Conservation (phyloP, 352 stramenopile genomes). For the Globisporangium cederbergense region DNA sequence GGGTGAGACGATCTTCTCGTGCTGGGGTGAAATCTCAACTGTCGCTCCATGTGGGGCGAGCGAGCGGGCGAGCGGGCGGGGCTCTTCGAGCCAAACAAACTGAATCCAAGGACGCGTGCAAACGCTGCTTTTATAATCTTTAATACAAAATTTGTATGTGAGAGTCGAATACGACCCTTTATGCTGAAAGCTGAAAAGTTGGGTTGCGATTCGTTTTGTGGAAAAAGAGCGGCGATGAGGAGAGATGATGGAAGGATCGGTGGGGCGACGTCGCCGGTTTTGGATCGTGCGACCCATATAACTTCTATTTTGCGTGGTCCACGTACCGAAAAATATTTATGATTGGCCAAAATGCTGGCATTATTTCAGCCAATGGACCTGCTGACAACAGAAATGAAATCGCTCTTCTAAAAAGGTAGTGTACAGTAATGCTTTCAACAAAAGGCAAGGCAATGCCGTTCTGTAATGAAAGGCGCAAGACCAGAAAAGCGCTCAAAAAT, state of each 20-base stretch:
- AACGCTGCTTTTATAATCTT: not conserved
- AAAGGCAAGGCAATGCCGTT: not conserved
- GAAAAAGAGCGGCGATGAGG: not conserved
- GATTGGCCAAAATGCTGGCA: not conserved
- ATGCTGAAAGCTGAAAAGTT: not conserved
- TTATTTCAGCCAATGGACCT: not conserved
- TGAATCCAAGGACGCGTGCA: not conserved
- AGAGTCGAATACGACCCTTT: not conserved
- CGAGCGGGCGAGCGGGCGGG: not conserved
- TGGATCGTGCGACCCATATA: not conserved
- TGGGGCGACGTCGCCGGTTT: not conserved
- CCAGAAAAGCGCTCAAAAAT: not conserved
- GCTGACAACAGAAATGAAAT: not conserved
- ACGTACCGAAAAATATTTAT: not conserved
- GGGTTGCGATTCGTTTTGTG: not conserved
- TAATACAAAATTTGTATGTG: not conserved
- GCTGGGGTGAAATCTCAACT: slow-evolving; percentile 22
- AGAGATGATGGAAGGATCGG: not conserved
- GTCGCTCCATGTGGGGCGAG: slow-evolving; percentile 10
- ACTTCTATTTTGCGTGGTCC: not conserved
- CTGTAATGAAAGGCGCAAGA: not conserved
- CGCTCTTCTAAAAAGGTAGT: not conserved
- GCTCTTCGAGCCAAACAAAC: not conserved
- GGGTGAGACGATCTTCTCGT: slow-evolving; percentile 11
- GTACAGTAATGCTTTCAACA: not conserved